Base-by-base conservation (phyloP, 208 protist species). In the Trypanosoma theileri region DNA sequence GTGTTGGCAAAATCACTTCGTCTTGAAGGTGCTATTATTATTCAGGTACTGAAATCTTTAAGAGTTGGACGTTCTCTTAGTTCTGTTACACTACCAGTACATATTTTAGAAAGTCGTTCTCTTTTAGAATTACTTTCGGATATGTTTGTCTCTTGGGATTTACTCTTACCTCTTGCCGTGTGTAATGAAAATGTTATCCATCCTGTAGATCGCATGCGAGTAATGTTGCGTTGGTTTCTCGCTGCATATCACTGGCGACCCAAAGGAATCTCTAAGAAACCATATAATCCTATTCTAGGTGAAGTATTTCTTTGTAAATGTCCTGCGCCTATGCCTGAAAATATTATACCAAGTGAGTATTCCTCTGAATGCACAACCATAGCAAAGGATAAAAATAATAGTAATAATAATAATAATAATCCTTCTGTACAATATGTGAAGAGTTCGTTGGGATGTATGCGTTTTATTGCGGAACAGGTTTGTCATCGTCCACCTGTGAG, bases 391-490 rank as follows among this genome's bases (percentile, higher is more conserved):
- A 14, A 48, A 14, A 11, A 48, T 48, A 48, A 48, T 48, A 11
- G 11, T 48, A 11, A 48, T 48, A 3, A 14, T n/a, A 11, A 48
- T 48, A 3, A 48, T 48, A 6, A 35, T 35, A 35, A 35, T 35
- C 28, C 28, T 6, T 35, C 28, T 35, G 28, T 35, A 35, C 28
- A 35, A 8, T 6, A 35, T 8, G 6, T 35, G 6, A 35, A 35
- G 28, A 35, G 4, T 35, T 35, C 28, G 6, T 48, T 50, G 2
- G 54, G 19, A 24, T 54, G 0, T 26, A 52, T 72, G 55, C 52
- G 53, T 40, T 81, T 71, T 35, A 24, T 81, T 9, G 63, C 62
- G 10, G 76, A 81, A 60, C 76, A 81, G 52, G 71, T 81, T n/a
- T 71, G 41, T 28, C 74, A 80, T 59, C 68, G 72, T 21, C 69